Evolutionary conservation across 495 filamentous ascomycete species (phyloP).

Genomic region (Cladorrhinum samala): DNA sequence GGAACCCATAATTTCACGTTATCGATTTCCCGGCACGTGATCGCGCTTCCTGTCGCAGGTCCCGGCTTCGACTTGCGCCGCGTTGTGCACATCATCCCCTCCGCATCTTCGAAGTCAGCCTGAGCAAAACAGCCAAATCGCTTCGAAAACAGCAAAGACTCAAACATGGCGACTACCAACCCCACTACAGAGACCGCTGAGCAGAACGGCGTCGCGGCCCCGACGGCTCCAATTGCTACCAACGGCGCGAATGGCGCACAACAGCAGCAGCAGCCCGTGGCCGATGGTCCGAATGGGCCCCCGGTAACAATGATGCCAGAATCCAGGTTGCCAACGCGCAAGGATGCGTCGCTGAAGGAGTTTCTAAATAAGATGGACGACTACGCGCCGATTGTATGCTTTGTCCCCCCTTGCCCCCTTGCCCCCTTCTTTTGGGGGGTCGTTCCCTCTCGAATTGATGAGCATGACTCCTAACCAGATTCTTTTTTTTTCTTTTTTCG

Average conservation of each 20-base stretch:
- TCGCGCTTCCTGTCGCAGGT: neutral
- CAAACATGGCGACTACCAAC: constrained; percentile 18
- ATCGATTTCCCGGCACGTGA: neutral
- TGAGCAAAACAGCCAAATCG: neutral
- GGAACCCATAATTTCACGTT: too few species aligned
- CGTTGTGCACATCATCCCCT: too few species aligned
- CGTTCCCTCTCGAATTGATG: too few species aligned
- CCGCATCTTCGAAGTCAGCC: too few species aligned
- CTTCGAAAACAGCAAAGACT: neutral
- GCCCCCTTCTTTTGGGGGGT: too few species aligned
- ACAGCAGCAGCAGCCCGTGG: neutral
- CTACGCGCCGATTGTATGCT: constrained; percentile 87
- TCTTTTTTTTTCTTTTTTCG: neutral
- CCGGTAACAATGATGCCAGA: constrained; percentile 22
- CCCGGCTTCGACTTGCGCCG: neutral
- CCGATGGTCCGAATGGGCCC: neutral
- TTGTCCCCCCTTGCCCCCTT: neutral
- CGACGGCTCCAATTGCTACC: neutral
- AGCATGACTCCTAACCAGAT: neutral
- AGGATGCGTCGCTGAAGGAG: constrained; percentile 84
- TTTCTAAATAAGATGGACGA: constrained; percentile 97
- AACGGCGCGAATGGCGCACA: neutral
- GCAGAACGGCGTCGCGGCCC: constrained; percentile 3
- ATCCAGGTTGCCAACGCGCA: constrained; percentile 58
- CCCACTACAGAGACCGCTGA: constrained; percentile 16